Evolutionary conservation across 257 asterid genomes (phyloP).

Genomic region (Capsicum baccatum): DNA sequence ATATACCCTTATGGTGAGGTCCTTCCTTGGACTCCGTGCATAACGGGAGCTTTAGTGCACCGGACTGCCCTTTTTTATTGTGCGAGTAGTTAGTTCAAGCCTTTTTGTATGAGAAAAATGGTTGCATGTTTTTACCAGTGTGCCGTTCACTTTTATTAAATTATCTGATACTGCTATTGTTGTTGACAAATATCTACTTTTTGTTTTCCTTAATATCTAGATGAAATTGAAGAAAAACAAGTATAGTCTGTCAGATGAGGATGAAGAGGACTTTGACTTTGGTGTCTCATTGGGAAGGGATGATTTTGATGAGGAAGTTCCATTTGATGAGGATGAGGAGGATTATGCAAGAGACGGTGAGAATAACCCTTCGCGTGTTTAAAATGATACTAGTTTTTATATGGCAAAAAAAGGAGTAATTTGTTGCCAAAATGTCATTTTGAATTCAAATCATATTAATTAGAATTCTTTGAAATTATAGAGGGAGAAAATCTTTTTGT

Average conservation of each 20-base stretch:
- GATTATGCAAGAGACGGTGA: constrained; percentile 39
- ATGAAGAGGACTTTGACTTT: constrained; percentile 78
- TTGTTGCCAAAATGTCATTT: constrained; percentile 14
- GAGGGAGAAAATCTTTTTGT: background rate
- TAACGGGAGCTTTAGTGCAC: no score
- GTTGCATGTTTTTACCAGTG: background rate
- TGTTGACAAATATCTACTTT: background rate
- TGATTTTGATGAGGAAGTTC: constrained; percentile 83
- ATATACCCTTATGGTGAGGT: no score
- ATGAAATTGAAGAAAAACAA: constrained; percentile 70
- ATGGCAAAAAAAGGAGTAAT: background rate
- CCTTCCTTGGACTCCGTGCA: no score
- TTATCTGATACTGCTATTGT: background rate
- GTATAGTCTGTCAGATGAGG: constrained; percentile 89
- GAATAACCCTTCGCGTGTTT: constrained; percentile 45
- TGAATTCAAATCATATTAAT: constrained; percentile 2
- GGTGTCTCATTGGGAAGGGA: constrained; percentile 58
- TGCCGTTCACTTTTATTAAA: background rate
- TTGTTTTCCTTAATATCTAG: constrained; percentile 38
- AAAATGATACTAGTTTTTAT: background rate
- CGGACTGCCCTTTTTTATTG: no score
- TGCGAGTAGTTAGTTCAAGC: background rate
- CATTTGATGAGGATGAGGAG: constrained; percentile 67
- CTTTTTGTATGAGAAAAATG: background rate
- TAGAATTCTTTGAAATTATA: background rate